A percentile compares a stretch with the other conserved stretches of the same genome.
Evolutionary conservation across 2,329 filamentous ascomycete genomes (phyloP).

Genomic region (Sphaerulina populicola): DNA sequence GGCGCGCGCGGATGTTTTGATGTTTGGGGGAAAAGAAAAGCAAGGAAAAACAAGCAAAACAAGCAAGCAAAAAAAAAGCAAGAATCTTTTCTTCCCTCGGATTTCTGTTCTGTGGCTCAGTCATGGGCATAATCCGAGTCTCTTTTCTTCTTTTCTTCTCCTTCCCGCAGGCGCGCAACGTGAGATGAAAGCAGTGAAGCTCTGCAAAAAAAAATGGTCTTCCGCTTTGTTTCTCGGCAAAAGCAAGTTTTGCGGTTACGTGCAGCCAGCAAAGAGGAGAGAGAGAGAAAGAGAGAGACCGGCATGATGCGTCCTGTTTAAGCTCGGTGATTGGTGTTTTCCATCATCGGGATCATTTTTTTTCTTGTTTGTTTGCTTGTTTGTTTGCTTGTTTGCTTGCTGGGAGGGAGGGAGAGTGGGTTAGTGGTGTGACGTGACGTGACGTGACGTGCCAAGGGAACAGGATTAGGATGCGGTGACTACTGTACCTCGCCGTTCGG

Average conservation of each 20-base stretch:
- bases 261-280: slow-evolving; percentile 11
- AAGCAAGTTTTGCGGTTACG: slow-evolving; percentile 16
- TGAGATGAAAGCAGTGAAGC: slow-evolving; percentile 4
- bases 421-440: too few relatives aligned
- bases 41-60: background rate
- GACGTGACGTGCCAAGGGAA: too few relatives aligned
- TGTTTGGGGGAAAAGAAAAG: background rate
- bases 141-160: too few relatives aligned
- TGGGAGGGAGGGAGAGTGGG: background rate
- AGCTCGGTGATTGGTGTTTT: slow-evolving; percentile 24
- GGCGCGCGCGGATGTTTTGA: too few relatives aligned
- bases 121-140: slow-evolving; percentile 17
- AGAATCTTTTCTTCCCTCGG: slow-evolving; percentile 14
- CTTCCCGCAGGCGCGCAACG: background rate
- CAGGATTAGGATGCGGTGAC: too few relatives aligned
- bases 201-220: slow-evolving; percentile 3
- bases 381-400: too few relatives aligned
- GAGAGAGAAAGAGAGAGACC: too few relatives aligned
- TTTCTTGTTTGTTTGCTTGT: slow-evolving; percentile 1
- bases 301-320: slow-evolving; percentile 17
- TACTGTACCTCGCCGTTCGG: too few relatives aligned
- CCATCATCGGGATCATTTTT: slow-evolving; percentile 7
- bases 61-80: slow-evolving; percentile 6
- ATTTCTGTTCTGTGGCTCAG: slow-evolving; percentile 30
- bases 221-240: slow-evolving; percentile 1